Evolutionary conservation across 1,284 basidiomycete genomes (phyloP).

Genomic region (Cutaneotrichosporon sp.): DNA sequence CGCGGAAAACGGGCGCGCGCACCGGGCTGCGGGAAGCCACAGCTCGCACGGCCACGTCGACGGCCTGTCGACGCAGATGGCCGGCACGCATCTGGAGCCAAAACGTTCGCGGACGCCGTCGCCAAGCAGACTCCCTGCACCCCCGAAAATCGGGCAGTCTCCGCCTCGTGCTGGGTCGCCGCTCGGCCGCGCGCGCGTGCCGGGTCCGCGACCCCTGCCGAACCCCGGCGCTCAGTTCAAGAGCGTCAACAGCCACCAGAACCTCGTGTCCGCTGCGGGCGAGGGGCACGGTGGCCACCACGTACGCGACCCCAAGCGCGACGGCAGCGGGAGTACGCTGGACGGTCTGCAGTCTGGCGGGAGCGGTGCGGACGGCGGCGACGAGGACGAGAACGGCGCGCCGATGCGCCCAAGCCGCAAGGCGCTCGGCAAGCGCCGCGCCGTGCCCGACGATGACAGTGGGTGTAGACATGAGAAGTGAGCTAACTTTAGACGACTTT

Average conservation of each 20-base stretch:
- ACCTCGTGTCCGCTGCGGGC: slow-evolving; percentile 1
- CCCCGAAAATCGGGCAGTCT: slow-evolving; percentile 8
- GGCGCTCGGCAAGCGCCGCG: slow-evolving; percentile 45
- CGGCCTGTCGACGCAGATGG: background rate
- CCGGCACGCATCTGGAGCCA: background rate
- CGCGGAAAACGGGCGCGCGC: background rate
- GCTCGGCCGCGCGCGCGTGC: slow-evolving; percentile 21
- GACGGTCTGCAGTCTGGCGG: background rate
- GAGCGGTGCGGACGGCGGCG: background rate
- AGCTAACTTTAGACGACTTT: slow-evolving; percentile 23
- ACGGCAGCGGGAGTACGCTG: slow-evolving; percentile 3
- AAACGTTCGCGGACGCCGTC: slow-evolving; percentile 32
- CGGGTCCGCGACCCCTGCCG: slow-evolving; percentile 33
- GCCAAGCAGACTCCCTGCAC: slow-evolving; percentile 16
- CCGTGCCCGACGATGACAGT: slow-evolving; percentile 36
- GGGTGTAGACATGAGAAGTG: slow-evolving; percentile 14
- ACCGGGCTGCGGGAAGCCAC: background rate
- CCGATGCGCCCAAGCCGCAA: slow-evolving; percentile 40
- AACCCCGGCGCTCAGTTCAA: slow-evolving; percentile 26
- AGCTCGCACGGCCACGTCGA: slow-evolving; percentile 3
- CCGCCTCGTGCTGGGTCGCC: slow-evolving; percentile 29
- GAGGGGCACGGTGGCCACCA: background rate
- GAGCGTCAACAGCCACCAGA: slow-evolving; percentile 8
- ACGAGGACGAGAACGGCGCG: slow-evolving; percentile 22
- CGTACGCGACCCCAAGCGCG: background rate